These are phyloP conservation scores for Penicillium canariense DNA, from an alignment of 495 filamentous ascomycete genomes.

Conservation along the genomic window DNA sequence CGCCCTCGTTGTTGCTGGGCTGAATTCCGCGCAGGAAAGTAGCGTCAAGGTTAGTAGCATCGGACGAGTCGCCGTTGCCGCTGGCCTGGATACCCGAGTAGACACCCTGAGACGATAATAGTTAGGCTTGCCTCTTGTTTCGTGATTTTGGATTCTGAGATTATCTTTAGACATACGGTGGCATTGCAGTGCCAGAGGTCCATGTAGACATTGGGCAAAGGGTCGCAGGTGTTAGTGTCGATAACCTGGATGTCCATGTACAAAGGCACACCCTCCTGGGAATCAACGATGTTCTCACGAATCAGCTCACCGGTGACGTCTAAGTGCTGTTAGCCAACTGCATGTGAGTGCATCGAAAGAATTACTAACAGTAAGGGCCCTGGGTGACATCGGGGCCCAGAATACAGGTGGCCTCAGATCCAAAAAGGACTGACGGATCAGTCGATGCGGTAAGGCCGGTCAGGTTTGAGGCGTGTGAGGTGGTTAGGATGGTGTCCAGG, in stretches of 20 bases:
- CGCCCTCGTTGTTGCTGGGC: conserved; percentile 47
- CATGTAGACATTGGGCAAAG: conserved; percentile 53
- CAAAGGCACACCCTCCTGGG: conserved; percentile 53
- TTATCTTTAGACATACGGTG: conserved; percentile 18
- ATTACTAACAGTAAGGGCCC: conserved; percentile 51
- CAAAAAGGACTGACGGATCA: conserved; percentile 49
- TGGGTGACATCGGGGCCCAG: conserved; percentile 55
- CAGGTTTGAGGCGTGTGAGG: conserved; percentile 43
- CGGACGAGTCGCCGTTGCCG: conserved; percentile 48
- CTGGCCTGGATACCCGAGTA: conserved; percentile 56
- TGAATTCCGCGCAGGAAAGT: conserved; percentile 55
- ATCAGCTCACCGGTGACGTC: conserved; percentile 52
- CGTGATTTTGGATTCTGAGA: conserved; percentile 16
- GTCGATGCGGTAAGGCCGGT: conserved; percentile 47
- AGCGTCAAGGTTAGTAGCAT: conserved; percentile 36
- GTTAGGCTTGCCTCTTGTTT: background rate
- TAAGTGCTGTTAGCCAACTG: background rate
- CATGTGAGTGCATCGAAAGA: background rate
- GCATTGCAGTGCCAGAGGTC: conserved; percentile 61
- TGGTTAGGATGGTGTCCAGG: conserved; percentile 37
- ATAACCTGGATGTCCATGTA: conserved; percentile 61
- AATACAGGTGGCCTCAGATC: conserved; percentile 54
- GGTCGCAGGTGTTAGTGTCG: conserved; percentile 56
- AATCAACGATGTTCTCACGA: conserved; percentile 55
- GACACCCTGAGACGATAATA: conserved; percentile 36